These are phyloP conservation scores for Nicotiana undulata DNA, from an alignment of 257 asterid genomes.

Conservation along the genomic window DNA sequence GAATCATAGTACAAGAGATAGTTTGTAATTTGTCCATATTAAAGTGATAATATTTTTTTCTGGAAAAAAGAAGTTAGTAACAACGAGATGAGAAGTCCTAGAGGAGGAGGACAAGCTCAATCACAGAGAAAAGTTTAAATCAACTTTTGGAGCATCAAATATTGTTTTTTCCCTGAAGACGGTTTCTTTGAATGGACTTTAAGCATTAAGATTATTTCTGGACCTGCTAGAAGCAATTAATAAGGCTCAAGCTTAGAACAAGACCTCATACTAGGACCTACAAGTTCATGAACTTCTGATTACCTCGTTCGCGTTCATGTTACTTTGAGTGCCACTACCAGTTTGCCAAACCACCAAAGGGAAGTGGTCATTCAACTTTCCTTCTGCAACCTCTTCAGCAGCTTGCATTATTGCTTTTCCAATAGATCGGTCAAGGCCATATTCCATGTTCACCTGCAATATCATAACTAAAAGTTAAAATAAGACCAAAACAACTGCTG, in stretches of 20 bases:
- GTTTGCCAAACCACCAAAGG: slow-evolving; percentile 99
- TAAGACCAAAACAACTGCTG: background rate
- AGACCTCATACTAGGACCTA: background rate
- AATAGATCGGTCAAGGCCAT: slow-evolving; percentile 87
- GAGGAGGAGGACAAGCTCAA: background rate
- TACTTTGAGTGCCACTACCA: slow-evolving; percentile 98
- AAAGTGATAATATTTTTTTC: background rate
- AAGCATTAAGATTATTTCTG: background rate
- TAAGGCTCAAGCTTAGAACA: background rate
- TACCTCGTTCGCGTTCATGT: slow-evolving; percentile 99
- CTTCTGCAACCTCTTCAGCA: slow-evolving; percentile 97
- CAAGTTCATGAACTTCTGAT: slow-evolving; percentile 9
- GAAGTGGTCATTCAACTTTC: slow-evolving; percentile 86
- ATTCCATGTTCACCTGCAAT: slow-evolving; percentile 80
- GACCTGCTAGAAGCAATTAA: background rate
- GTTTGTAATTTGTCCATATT: background rate
- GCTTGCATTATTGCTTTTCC: slow-evolving; percentile 97
- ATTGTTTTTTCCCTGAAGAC: background rate
- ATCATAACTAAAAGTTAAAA: background rate
- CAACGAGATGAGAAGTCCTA: background rate
- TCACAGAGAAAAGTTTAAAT: background rate
- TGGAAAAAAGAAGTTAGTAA: background rate
- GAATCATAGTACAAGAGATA: background rate
- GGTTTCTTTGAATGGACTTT: background rate
- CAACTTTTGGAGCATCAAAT: background rate